Percentiles rank a stretch among this genome's conserved stretches.
Evolutionary conservation across 345 rosid species (phyloP).

Genomic region (Moringa oleifera): DNA sequence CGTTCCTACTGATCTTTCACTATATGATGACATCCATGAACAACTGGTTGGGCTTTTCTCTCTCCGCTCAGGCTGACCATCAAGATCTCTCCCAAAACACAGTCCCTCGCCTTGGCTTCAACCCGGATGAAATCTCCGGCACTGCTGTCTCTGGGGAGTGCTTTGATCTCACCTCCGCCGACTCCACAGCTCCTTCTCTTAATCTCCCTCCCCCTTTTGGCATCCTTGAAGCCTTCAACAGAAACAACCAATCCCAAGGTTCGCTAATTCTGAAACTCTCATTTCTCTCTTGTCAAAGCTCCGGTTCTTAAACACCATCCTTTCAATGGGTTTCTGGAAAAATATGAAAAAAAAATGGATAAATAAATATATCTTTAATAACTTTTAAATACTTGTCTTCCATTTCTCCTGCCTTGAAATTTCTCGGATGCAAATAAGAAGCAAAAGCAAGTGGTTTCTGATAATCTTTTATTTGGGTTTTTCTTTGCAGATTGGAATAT

Average conservation of each 20-base stretch:
- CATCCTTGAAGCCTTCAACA: constrained; percentile 54
- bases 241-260: constrained; percentile 61
- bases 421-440: too few species aligned
- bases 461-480: neutral
- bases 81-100: constrained; percentile 31
- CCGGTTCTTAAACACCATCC: neutral
- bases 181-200: constrained; percentile 35
- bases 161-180: constrained; percentile 39
- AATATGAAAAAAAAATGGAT: too few species aligned
- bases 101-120: constrained; percentile 13
- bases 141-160: too few species aligned
- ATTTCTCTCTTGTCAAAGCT: constrained; percentile 25
- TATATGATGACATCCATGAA: constrained; percentile 27
- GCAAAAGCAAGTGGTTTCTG: too few species aligned
- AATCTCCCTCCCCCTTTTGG: constrained; percentile 46
- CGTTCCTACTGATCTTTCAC: too few species aligned
- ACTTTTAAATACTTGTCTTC: too few species aligned
- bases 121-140: constrained; percentile 28
- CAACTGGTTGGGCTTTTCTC: constrained; percentile 85
- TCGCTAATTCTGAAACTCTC: constrained; percentile 6
- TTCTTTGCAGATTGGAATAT: constrained; percentile 53
- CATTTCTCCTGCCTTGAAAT: too few species aligned
- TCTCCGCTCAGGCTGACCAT: constrained; percentile 47
- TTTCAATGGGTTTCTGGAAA: too few species aligned
- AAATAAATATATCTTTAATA: too few species aligned